A percentile compares a stretch with the other conserved stretches of the same genome.
Evolutionary conservation across 352 stramenopile species (phyloP).

Genomic region (Phytophthora tubulina): DNA sequence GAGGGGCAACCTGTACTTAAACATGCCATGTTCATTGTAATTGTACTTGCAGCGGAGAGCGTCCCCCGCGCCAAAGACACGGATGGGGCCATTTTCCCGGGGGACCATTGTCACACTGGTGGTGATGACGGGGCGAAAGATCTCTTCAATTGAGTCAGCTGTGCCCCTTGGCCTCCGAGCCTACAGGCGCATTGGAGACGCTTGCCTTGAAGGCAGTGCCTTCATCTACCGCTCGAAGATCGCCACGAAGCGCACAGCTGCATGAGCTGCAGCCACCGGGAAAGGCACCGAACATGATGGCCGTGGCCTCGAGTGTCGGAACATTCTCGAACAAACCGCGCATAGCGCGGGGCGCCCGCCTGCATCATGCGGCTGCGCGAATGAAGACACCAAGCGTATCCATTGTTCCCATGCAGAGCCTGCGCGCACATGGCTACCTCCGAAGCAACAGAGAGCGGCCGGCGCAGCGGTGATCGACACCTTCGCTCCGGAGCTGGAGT

Average conservation of each 20-base stretch:
- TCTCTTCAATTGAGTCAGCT: slow-evolving; percentile 23
- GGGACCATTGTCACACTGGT: slow-evolving; percentile 30
- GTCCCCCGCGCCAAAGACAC: slow-evolving; percentile 7
- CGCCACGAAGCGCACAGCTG: slow-evolving; percentile 28
- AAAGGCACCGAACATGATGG: slow-evolving; percentile 16
- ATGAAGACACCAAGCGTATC: slow-evolving; percentile 34
- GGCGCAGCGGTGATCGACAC: slow-evolving; percentile 23
- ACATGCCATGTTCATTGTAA: no score
- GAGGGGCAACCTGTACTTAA: slow-evolving; percentile 5
- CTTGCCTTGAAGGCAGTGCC: not conserved
- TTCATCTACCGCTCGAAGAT: slow-evolving; percentile 17
- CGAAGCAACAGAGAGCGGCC: slow-evolving; percentile 22
- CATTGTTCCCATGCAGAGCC: slow-evolving; percentile 39
- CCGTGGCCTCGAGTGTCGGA: slow-evolving; percentile 30
- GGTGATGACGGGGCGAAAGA: slow-evolving; percentile 11
- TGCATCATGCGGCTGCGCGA: slow-evolving; percentile 35
- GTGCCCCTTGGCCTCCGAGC: slow-evolving; percentile 11
- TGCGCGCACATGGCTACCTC: slow-evolving; percentile 23
- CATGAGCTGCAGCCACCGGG: slow-evolving; percentile 23
- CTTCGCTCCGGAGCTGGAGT: not conserved
- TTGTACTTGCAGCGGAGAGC: slow-evolving; percentile 4
- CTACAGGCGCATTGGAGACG: slow-evolving; percentile 7
- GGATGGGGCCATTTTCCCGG: slow-evolving; percentile 6
- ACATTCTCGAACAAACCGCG: slow-evolving; percentile 43
- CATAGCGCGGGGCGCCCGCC: slow-evolving; percentile 23